Conservation (phyloP, 768 basidiomycete genomes). For the Paxillus rubicundulus region DNA sequence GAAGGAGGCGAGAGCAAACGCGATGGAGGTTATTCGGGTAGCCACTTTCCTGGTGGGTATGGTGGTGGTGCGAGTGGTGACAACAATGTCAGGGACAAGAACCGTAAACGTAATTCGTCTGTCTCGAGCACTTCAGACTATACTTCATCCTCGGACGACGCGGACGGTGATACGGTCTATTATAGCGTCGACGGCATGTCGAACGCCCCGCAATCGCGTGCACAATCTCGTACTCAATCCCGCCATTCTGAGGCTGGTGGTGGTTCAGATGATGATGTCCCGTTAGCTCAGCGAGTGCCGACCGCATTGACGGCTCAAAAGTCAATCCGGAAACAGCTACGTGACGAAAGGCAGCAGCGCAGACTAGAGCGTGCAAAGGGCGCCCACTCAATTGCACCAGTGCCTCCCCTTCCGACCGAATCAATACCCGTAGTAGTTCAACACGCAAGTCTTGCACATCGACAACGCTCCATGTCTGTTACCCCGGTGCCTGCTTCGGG, state of each 20-base stretch:
- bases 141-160: conserved; percentile 43
- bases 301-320: conserved; percentile 80
- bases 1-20: conserved; percentile 5
- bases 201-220: conserved; percentile 19
- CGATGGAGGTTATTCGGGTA: conserved; percentile 18
- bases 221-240: conserved; percentile 21
- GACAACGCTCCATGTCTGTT: conserved; percentile 32
- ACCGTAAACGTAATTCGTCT: conserved; percentile 29
- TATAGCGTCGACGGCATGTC: conserved; percentile 41
- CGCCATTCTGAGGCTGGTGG: conserved; percentile 22
- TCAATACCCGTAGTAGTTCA: conserved; percentile 30
- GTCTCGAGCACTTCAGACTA: conserved; percentile 35
- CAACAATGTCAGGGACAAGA: conserved; percentile 35
- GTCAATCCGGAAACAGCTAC: conserved; percentile 70
- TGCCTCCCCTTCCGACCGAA: conserved; percentile 15
- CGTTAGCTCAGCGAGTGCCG: conserved; percentile 79
- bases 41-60: conserved; percentile 16
- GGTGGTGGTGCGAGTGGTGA: conserved; percentile 40
- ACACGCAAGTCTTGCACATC: conserved; percentile 38
- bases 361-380: conserved; percentile 45
- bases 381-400: conserved; percentile 18
- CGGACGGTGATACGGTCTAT: conserved; percentile 41
- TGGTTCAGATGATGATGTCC: conserved; percentile 73
- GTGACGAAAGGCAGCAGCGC: conserved; percentile 62
- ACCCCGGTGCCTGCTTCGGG: conserved; percentile 17